Evolutionary conservation across 1,284 basidiomycete species (phyloP), one percentile per base, ranked within the genome.

Genomic region (Fomitopsis betulina): DNA sequence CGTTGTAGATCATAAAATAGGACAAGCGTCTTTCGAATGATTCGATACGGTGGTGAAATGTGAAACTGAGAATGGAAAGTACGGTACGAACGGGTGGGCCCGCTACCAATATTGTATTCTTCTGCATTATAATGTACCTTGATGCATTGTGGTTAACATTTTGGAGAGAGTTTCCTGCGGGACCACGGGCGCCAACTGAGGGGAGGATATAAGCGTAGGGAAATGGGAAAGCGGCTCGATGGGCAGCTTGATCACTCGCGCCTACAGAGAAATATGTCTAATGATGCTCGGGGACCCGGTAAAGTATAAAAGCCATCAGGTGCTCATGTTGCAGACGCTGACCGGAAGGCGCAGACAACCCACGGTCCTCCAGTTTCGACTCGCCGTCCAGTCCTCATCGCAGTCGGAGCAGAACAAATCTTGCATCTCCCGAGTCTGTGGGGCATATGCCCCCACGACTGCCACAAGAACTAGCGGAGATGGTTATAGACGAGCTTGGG

Each of bases 401-500:
- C 19, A 4, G 42, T n/a, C 42, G 12, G 21, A 17, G 42, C 23
- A 25, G 21, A 45, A 25, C 19, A 4, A 17, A 45, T 9, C 21
- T 25, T 25, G 53, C n/a, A 1, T 1, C n/a, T 13, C 10, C 30
- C 30, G 39, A 25, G 17, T n/a, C 33, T 56, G 55, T 19, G 43
- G 55, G 37, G 35, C 37, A 32, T 51, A 53, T 35, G 42, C 23
- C 39, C 21, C 52, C 57, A 21, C 33, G 54, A 15, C 35, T 60
- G n/a, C 59, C 59, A 5, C 59, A 54, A 25, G 59, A 60, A 38
- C 19, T 60, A 19, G 32, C 42, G 3, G 59, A 60, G 39, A 57
- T 52, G 52, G 45, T 60, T 52, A 60, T 60, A 21, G 59, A 60
- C 59, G 43, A 53, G n/a, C 53, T 60, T 3, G 53, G 53, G 3